These are phyloP conservation scores for Ustulina deusta DNA, from an alignment of 2,329 filamentous ascomycete genomes.

Conservation along the genomic window DNA sequence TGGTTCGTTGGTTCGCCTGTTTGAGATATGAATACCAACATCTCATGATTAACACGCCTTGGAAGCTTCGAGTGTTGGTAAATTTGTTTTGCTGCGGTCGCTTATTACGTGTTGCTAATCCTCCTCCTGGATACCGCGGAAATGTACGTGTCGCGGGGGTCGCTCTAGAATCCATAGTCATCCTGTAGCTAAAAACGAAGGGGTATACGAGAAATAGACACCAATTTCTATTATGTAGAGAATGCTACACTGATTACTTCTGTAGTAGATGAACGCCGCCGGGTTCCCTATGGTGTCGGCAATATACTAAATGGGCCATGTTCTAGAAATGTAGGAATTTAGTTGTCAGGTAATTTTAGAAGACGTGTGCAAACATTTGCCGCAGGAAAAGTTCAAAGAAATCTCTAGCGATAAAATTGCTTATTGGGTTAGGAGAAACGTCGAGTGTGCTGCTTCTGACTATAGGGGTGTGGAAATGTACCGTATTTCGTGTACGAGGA, in stretches of 20 bases:
- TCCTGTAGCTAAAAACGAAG: conserved; percentile 3
- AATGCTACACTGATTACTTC: neutral
- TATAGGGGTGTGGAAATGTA: neutral
- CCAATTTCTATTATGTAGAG: neutral
- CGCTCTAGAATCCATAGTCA: neutral
- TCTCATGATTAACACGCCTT: conserved; percentile 5
- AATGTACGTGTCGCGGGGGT: conserved; percentile 1
- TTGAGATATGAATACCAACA: conserved; percentile 8
- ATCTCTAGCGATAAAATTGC: neutral
- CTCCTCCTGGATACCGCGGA: conserved; percentile 7
- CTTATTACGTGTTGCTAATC: conserved; percentile 19
- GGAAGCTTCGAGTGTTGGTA: neutral
- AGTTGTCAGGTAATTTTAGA: neutral
- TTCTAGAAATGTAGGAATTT: neutral
- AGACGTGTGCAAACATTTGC: too few species aligned
- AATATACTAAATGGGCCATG: neutral
- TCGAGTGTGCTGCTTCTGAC: neutral
- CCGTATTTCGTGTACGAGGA: neutral
- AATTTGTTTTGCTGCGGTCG: conserved; percentile 12
- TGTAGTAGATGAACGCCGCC: neutral
- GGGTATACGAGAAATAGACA: conserved; percentile 13
- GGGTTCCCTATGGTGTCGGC: neutral
- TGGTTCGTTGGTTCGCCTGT: neutral
- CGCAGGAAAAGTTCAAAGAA: too few species aligned
- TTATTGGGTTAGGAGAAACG: neutral